Conservation (phyloP, 164 flowering plant genomes). For the Euptelea pleiosperma region DNA sequence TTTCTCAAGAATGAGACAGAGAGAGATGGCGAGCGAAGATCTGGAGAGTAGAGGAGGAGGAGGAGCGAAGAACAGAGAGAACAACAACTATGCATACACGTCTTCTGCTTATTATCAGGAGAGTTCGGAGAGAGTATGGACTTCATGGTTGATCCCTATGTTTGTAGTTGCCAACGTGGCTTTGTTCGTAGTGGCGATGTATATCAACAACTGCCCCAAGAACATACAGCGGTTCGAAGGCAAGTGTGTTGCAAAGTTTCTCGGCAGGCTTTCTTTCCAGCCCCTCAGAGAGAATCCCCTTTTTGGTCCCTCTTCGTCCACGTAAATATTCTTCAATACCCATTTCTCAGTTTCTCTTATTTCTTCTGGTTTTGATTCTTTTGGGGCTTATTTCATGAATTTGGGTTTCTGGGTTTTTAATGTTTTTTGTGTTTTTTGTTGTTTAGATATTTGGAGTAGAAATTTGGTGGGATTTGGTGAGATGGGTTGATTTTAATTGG, state of each 20-base stretch:
- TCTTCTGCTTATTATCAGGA: conserved; percentile 24
- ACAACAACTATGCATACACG: conserved; percentile 1
- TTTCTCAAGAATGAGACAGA: not conserved
- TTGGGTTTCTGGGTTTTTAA: not conserved
- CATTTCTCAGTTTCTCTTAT: not conserved
- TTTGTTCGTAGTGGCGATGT: conserved; percentile 63
- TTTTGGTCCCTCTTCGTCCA: conserved; percentile 71
- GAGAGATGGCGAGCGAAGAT: conserved; percentile 30
- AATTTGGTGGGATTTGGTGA: not conserved
- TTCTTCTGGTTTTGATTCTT: not conserved
- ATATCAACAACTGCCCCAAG: conserved; percentile 66
- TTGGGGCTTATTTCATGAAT: not conserved
- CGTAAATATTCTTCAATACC: conserved; percentile 38
- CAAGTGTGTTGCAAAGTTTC: conserved; percentile 59
- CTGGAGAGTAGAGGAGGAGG: conserved; percentile 40
- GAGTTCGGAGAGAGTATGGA: conserved; percentile 50
- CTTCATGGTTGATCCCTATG: conserved; percentile 73
- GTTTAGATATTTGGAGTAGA: not conserved
- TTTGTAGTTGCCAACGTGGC: conserved; percentile 63
- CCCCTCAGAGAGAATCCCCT: conserved; percentile 73
- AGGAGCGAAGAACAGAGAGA: conserved; percentile 27
- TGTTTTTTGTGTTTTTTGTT: not conserved
- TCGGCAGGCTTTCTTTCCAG: conserved; percentile 74
- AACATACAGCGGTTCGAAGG: conserved; percentile 17
- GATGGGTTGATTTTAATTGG: not conserved